These are phyloP conservation scores for Neocallimastix lanati DNA, from an alignment of 192 early-diverging fungal species.

Conservation along the genomic window DNA sequence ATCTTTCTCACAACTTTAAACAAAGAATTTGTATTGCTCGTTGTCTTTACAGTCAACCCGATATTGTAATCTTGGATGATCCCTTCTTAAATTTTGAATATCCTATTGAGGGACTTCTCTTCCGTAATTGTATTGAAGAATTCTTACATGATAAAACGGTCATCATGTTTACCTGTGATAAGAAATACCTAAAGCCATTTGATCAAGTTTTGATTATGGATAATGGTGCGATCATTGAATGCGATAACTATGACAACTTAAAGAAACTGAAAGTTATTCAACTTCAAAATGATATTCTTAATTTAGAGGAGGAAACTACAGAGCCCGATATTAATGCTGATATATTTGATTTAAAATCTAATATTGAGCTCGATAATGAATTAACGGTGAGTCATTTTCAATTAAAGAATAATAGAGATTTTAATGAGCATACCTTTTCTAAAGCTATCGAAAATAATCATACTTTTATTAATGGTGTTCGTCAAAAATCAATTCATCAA, in stretches of 20 bases:
- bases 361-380: background rate
- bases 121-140: conserved; percentile 24
- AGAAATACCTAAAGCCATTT: conserved; percentile 22
- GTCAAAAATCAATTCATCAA: conserved; percentile 24
- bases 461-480: conserved; percentile 28
- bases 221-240: conserved; percentile 20
- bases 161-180: conserved; percentile 29
- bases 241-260: conserved; percentile 39
- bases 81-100: conserved; percentile 1
- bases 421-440: conserved; percentile 53
- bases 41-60: conserved; percentile 6
- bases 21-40: conserved; percentile 46
- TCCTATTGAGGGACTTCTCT: conserved; percentile 28
- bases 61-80: conserved; percentile 3
- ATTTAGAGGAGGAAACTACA: conserved; percentile 8
- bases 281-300: conserved; percentile 38
- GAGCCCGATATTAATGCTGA: conserved; percentile 14
- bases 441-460: conserved; percentile 52
- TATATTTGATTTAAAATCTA: background rate
- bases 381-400: background rate
- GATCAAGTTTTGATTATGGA: conserved; percentile 41
- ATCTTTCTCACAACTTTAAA: conserved; percentile 52
- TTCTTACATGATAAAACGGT: conserved; percentile 35
- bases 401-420: conserved; percentile 19
- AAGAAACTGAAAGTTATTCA: conserved; percentile 41